Percentiles rank a stretch among this genome's conserved stretches.
phyloP scores from a whole-genome alignment of 345 rosid genomes.

The Mercurialis annua region DNA sequence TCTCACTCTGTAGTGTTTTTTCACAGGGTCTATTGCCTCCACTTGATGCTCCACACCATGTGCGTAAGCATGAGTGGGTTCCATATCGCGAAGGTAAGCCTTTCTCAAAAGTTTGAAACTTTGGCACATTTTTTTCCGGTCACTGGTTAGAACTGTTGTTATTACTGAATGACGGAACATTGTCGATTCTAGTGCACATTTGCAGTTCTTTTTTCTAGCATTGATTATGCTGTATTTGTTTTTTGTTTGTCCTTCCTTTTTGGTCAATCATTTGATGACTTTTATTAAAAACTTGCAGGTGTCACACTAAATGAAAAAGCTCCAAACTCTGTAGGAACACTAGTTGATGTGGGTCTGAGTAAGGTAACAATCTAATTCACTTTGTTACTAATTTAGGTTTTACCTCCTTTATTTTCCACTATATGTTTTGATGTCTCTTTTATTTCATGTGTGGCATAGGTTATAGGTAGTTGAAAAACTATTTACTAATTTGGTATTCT shows the following conservation, averaged over 20 bases:
- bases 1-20: neutral
- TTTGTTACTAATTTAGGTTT: neutral
- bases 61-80: constrained; percentile 96
- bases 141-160: neutral
- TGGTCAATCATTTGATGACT: constrained; percentile 8
- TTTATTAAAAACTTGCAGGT: constrained; percentile 44
- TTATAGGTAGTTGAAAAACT: neutral
- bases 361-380: constrained; percentile 39
- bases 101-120: neutral
- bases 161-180: neutral
- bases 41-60: constrained; percentile 95
- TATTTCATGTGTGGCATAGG: neutral
- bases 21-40: constrained; percentile 89
- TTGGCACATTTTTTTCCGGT: neutral
- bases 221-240: neutral
- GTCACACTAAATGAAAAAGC: constrained; percentile 58
- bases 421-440: neutral
- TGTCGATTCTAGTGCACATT: neutral
- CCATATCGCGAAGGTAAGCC: constrained; percentile 72
- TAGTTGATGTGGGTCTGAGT: constrained; percentile 86
- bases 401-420: neutral
- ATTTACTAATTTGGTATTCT: neutral
- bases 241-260: constrained; percentile 5
- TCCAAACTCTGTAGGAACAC: constrained; percentile 43
- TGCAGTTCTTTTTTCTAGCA: neutral